Conservation (phyloP, 108 stramenopile species). For the Halocafeteria seosinensis region DNA sequence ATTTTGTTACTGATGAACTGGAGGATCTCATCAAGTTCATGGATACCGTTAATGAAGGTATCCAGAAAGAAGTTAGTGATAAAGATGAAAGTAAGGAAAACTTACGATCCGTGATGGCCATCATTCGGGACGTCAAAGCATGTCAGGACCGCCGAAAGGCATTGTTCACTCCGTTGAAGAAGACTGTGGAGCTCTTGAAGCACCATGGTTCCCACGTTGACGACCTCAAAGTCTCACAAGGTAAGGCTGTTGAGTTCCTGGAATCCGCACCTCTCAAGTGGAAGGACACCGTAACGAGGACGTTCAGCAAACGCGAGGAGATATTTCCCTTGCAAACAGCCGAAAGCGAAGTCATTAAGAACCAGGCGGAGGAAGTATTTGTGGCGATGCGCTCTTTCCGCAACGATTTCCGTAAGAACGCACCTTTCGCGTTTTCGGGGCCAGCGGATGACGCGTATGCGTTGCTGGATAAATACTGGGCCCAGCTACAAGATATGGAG, state of each 20-base stretch:
- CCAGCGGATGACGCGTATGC: slow-evolving; percentile 43
- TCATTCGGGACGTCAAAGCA: slow-evolving; percentile 59
- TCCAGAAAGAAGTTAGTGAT: slow-evolving; percentile 37
- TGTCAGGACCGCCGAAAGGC: slow-evolving; percentile 47
- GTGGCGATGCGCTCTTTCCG: slow-evolving; percentile 43
- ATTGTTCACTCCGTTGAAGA: slow-evolving; percentile 54
- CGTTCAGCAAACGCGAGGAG: slow-evolving; percentile 63
- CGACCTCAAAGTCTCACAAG: background rate
- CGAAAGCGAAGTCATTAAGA: slow-evolving; percentile 54
- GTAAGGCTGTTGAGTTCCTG: slow-evolving; percentile 46
- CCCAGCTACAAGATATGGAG: slow-evolving; percentile 36
- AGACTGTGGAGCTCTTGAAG: slow-evolving; percentile 49
- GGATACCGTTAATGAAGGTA: slow-evolving; percentile 31
- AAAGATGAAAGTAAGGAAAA: slow-evolving; percentile 32
- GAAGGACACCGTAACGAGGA: slow-evolving; percentile 61
- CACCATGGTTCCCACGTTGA: slow-evolving; percentile 53
- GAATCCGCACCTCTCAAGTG: slow-evolving; percentile 59
- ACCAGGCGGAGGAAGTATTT: slow-evolving; percentile 48
- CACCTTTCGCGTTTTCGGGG: slow-evolving; percentile 57
- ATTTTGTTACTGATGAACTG: slow-evolving; percentile 37
- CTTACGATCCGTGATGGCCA: slow-evolving; percentile 55
- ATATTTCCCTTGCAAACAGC: slow-evolving; percentile 61
- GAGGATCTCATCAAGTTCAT: slow-evolving; percentile 48
- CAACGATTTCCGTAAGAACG: slow-evolving; percentile 50
- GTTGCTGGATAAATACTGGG: slow-evolving; percentile 42